A percentile compares a stretch with the other conserved stretches of the same genome.
These are phyloP conservation scores for Farysia itapuensis DNA, from an alignment of 1,284 basidiomycete species.

Conservation along the genomic window DNA sequence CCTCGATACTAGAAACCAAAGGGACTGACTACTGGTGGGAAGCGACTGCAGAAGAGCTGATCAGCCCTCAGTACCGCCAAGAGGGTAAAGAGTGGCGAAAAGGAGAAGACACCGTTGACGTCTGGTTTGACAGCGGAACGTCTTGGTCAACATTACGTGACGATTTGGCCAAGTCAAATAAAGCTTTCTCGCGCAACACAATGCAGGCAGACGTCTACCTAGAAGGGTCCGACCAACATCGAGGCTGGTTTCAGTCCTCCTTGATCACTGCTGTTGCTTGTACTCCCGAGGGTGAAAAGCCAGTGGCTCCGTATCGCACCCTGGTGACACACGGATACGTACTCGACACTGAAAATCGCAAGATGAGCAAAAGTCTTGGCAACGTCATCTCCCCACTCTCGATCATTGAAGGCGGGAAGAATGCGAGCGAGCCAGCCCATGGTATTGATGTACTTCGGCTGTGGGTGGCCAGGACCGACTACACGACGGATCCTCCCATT, in stretches of 20 bases:
- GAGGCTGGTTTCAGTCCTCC: conserved; percentile 98
- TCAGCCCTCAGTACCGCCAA: conserved; percentile 43
- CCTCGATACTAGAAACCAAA: conserved; percentile 71
- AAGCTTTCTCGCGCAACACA: conserved; percentile 35
- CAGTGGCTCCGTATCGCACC: conserved; percentile 70
- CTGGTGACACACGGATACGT: conserved; percentile 97
- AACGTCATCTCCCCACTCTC: conserved; percentile 85
- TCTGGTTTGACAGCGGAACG: conserved; percentile 98
- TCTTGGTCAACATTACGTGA: conserved; percentile 81
- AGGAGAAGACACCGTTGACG: conserved; percentile 93
- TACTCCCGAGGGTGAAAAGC: conserved; percentile 37
- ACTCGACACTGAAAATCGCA: conserved; percentile 83
- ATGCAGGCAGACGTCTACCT: conserved; percentile 82
- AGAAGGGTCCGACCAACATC: conserved; percentile 96
- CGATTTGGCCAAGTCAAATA: conserved; percentile 30
- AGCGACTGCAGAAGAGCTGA: conserved; percentile 78
- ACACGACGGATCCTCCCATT: conserved; percentile 83
- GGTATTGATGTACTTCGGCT: conserved; percentile 85
- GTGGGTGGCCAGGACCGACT: conserved; percentile 91
- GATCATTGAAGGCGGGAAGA: conserved; percentile 72
- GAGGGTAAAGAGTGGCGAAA: conserved; percentile 34
- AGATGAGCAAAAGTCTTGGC: conserved; percentile 98
- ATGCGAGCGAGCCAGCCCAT: conserved; percentile 71
- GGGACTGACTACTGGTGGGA: conserved; percentile 90
- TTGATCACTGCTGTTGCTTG: conserved; percentile 77